A percentile compares a stretch with the other conserved stretches of the same genome.
Conservation (phyloP, 139 green algal genomes). For the Closterium sp. region DNA sequence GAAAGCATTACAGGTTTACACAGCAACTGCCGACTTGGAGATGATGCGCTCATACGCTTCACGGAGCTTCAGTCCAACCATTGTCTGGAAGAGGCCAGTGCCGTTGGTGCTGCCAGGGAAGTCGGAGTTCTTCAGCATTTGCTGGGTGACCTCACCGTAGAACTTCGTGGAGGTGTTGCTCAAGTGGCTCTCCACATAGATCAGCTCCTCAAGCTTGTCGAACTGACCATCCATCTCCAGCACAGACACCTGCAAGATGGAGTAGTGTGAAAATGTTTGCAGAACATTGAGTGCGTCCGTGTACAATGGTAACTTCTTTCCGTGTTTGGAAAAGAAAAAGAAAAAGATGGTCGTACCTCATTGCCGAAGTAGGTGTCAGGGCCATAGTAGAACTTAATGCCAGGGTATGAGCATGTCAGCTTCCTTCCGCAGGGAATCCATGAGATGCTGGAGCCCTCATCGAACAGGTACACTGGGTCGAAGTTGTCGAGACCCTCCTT, state of each 20-base stretch:
- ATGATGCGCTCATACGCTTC: conserved; percentile 95
- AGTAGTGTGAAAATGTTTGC: background rate
- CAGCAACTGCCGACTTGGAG: conserved; percentile 66
- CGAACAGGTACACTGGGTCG: conserved; percentile 93
- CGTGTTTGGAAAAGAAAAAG: background rate
- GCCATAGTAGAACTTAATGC: conserved; percentile 77
- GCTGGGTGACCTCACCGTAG: conserved; percentile 99
- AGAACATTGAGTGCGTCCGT: background rate
- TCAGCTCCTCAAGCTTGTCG: conserved; percentile 99
- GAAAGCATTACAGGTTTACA: conserved; percentile 14
- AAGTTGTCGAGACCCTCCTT: conserved; percentile 93
- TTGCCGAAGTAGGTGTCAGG: conserved; percentile 88
- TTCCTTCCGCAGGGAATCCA: conserved; percentile 99
- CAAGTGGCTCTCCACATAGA: conserved; percentile 99
- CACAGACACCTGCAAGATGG: conserved; percentile 63
- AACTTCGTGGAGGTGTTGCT: conserved; percentile 96
- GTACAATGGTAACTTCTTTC: background rate
- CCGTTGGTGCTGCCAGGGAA: conserved; percentile 99
- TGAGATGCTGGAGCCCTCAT: conserved; percentile 97
- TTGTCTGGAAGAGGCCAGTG: conserved; percentile 98
- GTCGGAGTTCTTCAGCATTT: conserved; percentile 97
- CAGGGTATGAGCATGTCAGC: conserved; percentile 98
- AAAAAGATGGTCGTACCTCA: conserved; percentile 57
- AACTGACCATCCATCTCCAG: conserved; percentile 98
- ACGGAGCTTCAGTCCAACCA: conserved; percentile 94